These are phyloP conservation scores for Podaxis carcinomalis DNA, from an alignment of 768 basidiomycete genomes.

Conservation along the genomic window DNA sequence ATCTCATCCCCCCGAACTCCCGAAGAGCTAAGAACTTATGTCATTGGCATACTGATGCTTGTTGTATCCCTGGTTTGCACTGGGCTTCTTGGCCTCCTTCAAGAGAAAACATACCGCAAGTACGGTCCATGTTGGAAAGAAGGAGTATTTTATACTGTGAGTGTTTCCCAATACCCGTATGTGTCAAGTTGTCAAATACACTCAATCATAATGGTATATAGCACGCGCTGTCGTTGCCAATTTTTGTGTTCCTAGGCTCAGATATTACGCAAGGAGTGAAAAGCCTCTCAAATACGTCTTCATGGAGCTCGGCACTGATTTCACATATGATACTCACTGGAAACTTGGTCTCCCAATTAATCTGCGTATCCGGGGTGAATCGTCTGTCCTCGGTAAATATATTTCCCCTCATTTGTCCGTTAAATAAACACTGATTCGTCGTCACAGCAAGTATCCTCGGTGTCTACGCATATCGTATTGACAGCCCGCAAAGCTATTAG, in stretches of 20 bases:
- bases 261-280: slow-evolving; percentile 52
- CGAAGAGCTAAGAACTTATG: slow-evolving; percentile 44
- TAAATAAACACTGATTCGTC: background rate
- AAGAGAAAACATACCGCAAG: slow-evolving; percentile 68
- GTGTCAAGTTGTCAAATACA: background rate
- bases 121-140: slow-evolving; percentile 84
- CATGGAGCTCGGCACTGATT: slow-evolving; percentile 25
- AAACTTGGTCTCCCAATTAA: slow-evolving; percentile 69
- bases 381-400: slow-evolving; percentile 67
- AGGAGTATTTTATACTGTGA: slow-evolving; percentile 79
- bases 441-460: slow-evolving; percentile 64
- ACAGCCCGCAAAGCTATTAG: slow-evolving; percentile 80
- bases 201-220: slow-evolving; percentile 22
- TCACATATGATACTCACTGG: slow-evolving; percentile 55
- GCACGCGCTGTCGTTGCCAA: slow-evolving; percentile 78
- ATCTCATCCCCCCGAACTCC: slow-evolving; percentile 14
- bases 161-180: background rate
- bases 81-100: slow-evolving; percentile 65
- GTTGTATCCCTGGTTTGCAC: slow-evolving; percentile 62
- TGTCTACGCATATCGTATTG: slow-evolving; percentile 77
- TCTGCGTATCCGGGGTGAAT: slow-evolving; percentile 85
- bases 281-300: slow-evolving; percentile 37
- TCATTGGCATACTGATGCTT: slow-evolving; percentile 67
- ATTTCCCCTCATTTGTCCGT: slow-evolving; percentile 5
- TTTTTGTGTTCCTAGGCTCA: slow-evolving; percentile 58